These are phyloP conservation scores for Metschnikowia continentalis DNA, from an alignment of 805 yeast genomes.

Conservation along the genomic window DNA sequence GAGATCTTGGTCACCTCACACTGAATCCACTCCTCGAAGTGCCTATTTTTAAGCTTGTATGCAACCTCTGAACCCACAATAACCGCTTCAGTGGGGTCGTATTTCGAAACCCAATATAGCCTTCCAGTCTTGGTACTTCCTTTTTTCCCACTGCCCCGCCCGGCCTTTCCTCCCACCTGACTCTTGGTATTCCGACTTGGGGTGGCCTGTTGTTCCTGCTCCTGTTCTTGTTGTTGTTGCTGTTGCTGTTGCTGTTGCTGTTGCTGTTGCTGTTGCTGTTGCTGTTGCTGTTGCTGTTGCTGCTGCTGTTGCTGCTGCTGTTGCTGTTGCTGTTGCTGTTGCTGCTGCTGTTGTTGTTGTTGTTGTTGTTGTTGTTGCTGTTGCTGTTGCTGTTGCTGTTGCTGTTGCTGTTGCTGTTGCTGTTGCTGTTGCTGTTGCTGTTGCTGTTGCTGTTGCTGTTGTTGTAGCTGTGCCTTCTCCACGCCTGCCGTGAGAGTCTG, in stretches of 20 bases:
- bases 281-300: constrained; percentile 5
- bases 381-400: constrained; percentile 4
- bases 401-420: constrained; percentile 10
- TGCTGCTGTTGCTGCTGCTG: neutral
- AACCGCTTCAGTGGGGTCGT: constrained; percentile 56
- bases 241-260: constrained; percentile 4
- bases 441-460: constrained; percentile 9
- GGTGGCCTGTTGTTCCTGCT: constrained; percentile 8
- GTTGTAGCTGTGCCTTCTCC: constrained; percentile 13
- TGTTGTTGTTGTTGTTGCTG: neutral
- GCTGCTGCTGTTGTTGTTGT: constrained; percentile 8
- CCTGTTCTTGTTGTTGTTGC: neutral
- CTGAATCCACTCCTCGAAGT: constrained; percentile 93
- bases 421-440: constrained; percentile 1
- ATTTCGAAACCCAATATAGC: constrained; percentile 50
- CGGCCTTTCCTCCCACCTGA: constrained; percentile 12
- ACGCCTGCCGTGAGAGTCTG: constrained; percentile 37
- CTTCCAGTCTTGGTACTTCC: constrained; percentile 34
- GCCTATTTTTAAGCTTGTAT: constrained; percentile 65
- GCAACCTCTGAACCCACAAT: constrained; percentile 81
- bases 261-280: constrained; percentile 9
- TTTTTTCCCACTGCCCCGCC: constrained; percentile 15
- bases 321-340: constrained; percentile 7
- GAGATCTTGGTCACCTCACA: constrained; percentile 79
- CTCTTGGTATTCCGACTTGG: constrained; percentile 5